Evolutionary conservation across 139 green algal species (phyloP), one percentile per base, ranked within the genome.

Genomic region (Edaphochlamys debaryana): DNA sequence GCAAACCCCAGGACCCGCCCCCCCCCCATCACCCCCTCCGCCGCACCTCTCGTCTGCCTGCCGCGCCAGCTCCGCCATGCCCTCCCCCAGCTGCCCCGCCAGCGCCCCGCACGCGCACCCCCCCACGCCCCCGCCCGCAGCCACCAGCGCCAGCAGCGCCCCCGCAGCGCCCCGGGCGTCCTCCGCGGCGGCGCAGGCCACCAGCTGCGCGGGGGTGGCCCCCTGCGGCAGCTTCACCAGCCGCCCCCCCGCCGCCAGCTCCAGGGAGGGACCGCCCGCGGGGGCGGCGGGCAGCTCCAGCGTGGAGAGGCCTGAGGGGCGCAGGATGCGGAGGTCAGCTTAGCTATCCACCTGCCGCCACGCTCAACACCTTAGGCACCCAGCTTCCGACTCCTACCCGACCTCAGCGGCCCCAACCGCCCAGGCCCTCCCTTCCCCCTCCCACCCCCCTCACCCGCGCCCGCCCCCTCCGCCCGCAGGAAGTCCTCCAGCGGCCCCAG

Each of bases 401-500:
- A n/a, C 48, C 67, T 25, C 67, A 30, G 25, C 23, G 38, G 27
- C 37, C n/a, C n/a, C n/a, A n/a, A n/a, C n/a, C n/a, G n/a, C n/a
- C n/a, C n/a, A n/a, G n/a, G n/a, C n/a, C n/a, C n/a, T n/a, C n/a
- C n/a, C n/a, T n/a, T n/a, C n/a, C n/a, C n/a, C n/a, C n/a, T n/a
- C n/a, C n/a, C n/a, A n/a, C 52, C 34, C 3, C 19, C 38, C 72
- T 2, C 77, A 83, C 77, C 77, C 40, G 77, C 77, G 13, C 63
- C 77, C 15, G 77, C 63, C 2, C n/a, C 85, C 38, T 89, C 69
- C 9, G 37, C 40, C n/a, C 52, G 36, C 63, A 89, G 40, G 67
- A 89, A 86, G 22, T 64, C 72, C 38, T 75, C 79, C 79, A 89
- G 63, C 20, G 56, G 79, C 23, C 85, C 85, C 67, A 89, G 79